Percentiles rank a stretch among this genome's conserved stretches.
Evolutionary conservation across 2,329 filamentous ascomycete genomes (phyloP).

Genomic region (Paracamarosporium sp.): DNA sequence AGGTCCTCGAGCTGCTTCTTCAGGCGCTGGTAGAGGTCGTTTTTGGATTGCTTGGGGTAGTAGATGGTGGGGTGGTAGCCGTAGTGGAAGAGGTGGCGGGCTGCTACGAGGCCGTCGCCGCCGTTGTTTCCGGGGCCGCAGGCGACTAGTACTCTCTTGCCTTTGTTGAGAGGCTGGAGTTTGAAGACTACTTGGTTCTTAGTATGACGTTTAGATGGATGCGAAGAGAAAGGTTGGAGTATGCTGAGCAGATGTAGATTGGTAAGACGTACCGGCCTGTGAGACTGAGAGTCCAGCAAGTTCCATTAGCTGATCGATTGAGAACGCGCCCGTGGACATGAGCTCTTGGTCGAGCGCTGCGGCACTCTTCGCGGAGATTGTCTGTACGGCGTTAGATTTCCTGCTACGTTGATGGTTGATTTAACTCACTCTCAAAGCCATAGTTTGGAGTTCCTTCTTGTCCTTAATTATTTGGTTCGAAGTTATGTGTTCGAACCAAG

Average conservation of each 20-base stretch:
- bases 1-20: constrained; percentile 85
- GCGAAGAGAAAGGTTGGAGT: not conserved
- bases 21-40: constrained; percentile 88
- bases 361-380: constrained; percentile 85
- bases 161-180: constrained; percentile 76
- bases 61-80: constrained; percentile 89
- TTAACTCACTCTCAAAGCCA: constrained; percentile 31
- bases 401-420: not conserved
- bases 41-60: constrained; percentile 91
- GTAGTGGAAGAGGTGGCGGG: constrained; percentile 88
- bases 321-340: constrained; percentile 88
- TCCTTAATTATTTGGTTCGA: not conserved
- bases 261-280: constrained; percentile 72
- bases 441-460: constrained; percentile 2
- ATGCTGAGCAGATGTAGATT: no score
- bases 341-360: constrained; percentile 90
- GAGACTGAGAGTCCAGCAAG: constrained; percentile 91
- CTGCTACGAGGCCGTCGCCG: constrained; percentile 92
- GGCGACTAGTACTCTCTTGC: constrained; percentile 80
- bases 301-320: constrained; percentile 96
- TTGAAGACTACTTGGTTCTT: constrained; percentile 70
- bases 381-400: constrained; percentile 58
- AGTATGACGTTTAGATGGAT: not conserved
- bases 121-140: constrained; percentile 84
- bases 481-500: not conserved